Percentiles rank a stretch among this genome's conserved stretches.
Conservation (phyloP, 257 asterid genomes). For the Solanum pinnatisectum region DNA sequence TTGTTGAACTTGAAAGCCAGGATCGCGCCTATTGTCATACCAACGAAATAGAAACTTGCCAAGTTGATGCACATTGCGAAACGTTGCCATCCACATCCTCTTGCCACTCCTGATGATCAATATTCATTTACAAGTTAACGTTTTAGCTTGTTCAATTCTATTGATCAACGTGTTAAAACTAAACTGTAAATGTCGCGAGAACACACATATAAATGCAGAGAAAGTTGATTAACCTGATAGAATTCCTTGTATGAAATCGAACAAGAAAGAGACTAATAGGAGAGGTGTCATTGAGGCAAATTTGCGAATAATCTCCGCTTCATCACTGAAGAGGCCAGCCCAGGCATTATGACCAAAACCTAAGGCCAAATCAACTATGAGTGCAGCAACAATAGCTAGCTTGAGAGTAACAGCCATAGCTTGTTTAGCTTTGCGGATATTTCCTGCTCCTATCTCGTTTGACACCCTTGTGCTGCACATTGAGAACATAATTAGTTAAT, state of each 20-base stretch:
- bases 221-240: slow-evolving; percentile 39
- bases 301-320: slow-evolving; percentile 32
- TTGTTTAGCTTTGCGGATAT: slow-evolving; percentile 46
- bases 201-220: not conserved
- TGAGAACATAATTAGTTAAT: not conserved
- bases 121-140: not conserved
- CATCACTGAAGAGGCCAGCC: slow-evolving; percentile 61
- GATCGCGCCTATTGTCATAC: slow-evolving; percentile 47
- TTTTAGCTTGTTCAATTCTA: not conserved
- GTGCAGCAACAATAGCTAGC: slow-evolving; percentile 31
- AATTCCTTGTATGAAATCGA: slow-evolving; percentile 63
- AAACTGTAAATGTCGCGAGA: not conserved
- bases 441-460: slow-evolving; percentile 75
- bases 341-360: slow-evolving; percentile 50
- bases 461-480: slow-evolving; percentile 78
- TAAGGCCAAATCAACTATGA: slow-evolving; percentile 27
- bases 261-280: slow-evolving; percentile 34
- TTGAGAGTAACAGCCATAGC: slow-evolving; percentile 62
- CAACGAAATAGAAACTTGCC: slow-evolving; percentile 16
- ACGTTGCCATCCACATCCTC: slow-evolving; percentile 86
- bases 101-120: slow-evolving; percentile 45
- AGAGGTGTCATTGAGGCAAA: slow-evolving; percentile 66
- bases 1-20: slow-evolving; percentile 47
- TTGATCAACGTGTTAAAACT: not conserved
- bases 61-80: slow-evolving; percentile 42